phyloP scores from a whole-genome alignment of 1,139 yeast genomes.

The Blastobotrys proliferans region DNA sequence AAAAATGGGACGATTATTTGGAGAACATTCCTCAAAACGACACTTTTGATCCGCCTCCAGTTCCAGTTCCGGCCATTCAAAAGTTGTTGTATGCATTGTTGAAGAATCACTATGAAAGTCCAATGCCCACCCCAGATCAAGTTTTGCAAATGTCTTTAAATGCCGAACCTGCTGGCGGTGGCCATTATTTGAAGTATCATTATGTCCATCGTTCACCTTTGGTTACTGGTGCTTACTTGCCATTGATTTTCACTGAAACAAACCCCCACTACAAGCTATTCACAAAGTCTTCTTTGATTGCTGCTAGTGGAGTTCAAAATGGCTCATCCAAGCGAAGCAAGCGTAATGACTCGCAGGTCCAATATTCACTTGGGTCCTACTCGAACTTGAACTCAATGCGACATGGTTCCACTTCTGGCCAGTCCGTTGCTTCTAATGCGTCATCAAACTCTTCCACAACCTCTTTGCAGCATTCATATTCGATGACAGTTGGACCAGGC shows the following conservation, averaged over 20 bases:
- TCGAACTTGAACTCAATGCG: conserved; percentile 8
- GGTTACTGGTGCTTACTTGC: conserved; percentile 54
- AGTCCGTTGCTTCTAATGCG: conserved; percentile 7
- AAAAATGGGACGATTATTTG: conserved; percentile 74
- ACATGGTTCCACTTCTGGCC: conserved; percentile 14
- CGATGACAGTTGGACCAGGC: too few species aligned
- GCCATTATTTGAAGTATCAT: conserved; percentile 42
- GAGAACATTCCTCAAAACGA: conserved; percentile 41
- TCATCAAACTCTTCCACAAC: conserved; percentile 13
- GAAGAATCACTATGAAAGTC: conserved; percentile 28
- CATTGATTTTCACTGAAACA: conserved; percentile 55
- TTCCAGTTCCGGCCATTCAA: conserved; percentile 32
- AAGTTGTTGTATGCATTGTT: conserved; percentile 38
- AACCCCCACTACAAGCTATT: conserved; percentile 53
- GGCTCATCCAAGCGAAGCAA: conserved; percentile 7
- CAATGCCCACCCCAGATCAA: conserved; percentile 22
- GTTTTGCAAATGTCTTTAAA: conserved; percentile 41
- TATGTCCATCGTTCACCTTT: conserved; percentile 46
- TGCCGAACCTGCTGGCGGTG: conserved; percentile 44
- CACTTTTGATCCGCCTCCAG: conserved; percentile 29
- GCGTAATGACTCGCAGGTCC: not conserved
- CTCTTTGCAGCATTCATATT: conserved; percentile 4
- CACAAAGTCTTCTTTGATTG: conserved; percentile 45
- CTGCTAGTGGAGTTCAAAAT: conserved; percentile 21
- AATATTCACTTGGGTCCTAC: not conserved